Base-by-base conservation (phyloP, 2,329 filamentous ascomycete genomes). In the Botrytis medusae region DNA sequence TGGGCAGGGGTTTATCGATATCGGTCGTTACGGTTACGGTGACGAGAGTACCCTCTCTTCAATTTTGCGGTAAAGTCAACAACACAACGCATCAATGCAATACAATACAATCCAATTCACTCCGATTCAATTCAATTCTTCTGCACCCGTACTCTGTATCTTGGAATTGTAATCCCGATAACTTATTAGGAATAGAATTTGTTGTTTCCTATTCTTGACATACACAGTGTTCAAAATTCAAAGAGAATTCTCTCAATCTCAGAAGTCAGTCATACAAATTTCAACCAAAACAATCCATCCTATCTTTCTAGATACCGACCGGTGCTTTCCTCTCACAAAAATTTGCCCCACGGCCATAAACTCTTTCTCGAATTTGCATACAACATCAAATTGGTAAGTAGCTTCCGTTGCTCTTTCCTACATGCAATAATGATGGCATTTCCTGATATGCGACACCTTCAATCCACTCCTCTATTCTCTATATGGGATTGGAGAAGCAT, bases 401-500 rank as follows among this genome's bases (percentile, higher is more conserved):
- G 14, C 18, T 20, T 65, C 34, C 40, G 44, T 60, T 73, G 71
- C 64, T 61, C 63, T 57, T 72, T 71, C 60, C 67, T 62, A 59
- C 40, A 4, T 44, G 54, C 54, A 9, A 40, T n/a, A 25, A 60
- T 46, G 18, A 70, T 70, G 29, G 14, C 34, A 18, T 40, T 42
- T 25, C 1, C 62, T 6, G 25, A 59, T 59, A n/a, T 61, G 71
- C 65, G 42, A 61, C 57, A 3, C n/a, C 51, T 77, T 73, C 42
- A 75, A 75, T 75, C 76, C 76, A 48, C 76, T 64, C 32, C 40
- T 71, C 65, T 63, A 72, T 71, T 25, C 40, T 67, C 71, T 48
- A 54, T 71, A 72, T 40, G 57, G 73, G 25, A 54, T 77, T 78
- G 77, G 74, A 75, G 74, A 74, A 75, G 69, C 72, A 75, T 51